A percentile compares a stretch with the other conserved stretches of the same genome.
Evolutionary conservation across 2,329 filamentous ascomycete species (phyloP).

Genomic region (Chrysoporthe austroafricana): DNA sequence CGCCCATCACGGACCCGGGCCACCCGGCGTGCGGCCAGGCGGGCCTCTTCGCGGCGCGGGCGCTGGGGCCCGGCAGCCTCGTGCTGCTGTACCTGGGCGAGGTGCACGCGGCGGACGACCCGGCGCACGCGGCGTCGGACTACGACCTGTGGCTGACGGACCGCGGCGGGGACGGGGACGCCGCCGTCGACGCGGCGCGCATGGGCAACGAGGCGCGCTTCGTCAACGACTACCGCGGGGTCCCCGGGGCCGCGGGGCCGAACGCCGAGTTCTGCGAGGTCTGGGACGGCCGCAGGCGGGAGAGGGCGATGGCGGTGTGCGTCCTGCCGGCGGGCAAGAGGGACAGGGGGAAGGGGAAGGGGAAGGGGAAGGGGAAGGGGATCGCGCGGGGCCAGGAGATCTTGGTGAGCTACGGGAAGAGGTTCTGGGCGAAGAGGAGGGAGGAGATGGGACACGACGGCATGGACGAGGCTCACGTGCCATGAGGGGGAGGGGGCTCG

Average conservation of each 20-base stretch:
- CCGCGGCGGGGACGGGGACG: slow-evolving; percentile 53
- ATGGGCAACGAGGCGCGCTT: slow-evolving; percentile 68
- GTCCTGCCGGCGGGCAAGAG: slow-evolving; percentile 49
- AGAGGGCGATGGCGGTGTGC: slow-evolving; percentile 63
- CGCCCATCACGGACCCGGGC: slow-evolving; percentile 50
- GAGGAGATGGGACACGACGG: slow-evolving; percentile 18
- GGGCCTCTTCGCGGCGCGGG: slow-evolving; percentile 62
- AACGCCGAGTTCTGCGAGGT: slow-evolving; percentile 64
- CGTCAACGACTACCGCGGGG: slow-evolving; percentile 68
- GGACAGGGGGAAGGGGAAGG: slow-evolving; percentile 31
- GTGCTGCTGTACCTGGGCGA: slow-evolving; percentile 66
- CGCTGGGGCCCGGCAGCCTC: slow-evolving; percentile 57
- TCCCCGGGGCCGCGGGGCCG: slow-evolving; percentile 47
- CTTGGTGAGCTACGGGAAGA: slow-evolving; percentile 68
- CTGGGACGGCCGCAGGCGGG: slow-evolving; percentile 56
- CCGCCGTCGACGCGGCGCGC: slow-evolving; percentile 61
- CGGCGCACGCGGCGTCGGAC: slow-evolving; percentile 52
- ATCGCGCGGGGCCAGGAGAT: slow-evolving; percentile 53
- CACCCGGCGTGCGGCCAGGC: slow-evolving; percentile 64
- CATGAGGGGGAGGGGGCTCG: neutral
- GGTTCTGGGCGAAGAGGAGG: slow-evolving; percentile 62
- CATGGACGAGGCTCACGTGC: neutral
- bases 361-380: slow-evolving; percentile 54
- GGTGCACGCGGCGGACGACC: slow-evolving; percentile 50
- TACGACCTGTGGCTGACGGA: slow-evolving; percentile 64